These are phyloP conservation scores for Aspergillus aculeatus DNA, from an alignment of 2,329 filamentous ascomycete genomes.

Conservation along the genomic window DNA sequence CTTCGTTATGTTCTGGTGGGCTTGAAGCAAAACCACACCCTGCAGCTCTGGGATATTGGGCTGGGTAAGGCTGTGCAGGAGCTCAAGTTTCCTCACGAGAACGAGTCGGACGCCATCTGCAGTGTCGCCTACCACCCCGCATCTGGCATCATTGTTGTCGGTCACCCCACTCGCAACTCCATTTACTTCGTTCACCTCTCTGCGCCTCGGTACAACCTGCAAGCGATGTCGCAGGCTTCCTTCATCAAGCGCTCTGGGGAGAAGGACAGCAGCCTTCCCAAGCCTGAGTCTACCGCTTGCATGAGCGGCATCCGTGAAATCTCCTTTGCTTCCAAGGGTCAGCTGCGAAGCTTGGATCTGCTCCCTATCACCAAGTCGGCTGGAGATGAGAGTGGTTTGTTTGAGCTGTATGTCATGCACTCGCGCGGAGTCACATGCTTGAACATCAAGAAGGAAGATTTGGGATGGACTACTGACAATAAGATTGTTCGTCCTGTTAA, in stretches of 20 bases:
- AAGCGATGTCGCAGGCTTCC: slow-evolving; percentile 77
- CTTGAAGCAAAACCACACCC: slow-evolving; percentile 97
- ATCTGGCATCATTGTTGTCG: slow-evolving; percentile 90
- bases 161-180: slow-evolving; percentile 94
- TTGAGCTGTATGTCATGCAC: slow-evolving; percentile 96
- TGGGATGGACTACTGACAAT: slow-evolving; percentile 89
- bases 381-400: slow-evolving; percentile 68
- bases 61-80: slow-evolving; percentile 95
- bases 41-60: slow-evolving; percentile 97
- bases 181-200: slow-evolving; percentile 96
- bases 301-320: slow-evolving; percentile 96
- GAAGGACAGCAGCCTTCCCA: slow-evolving; percentile 70
- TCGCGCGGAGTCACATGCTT: slow-evolving; percentile 94
- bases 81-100: slow-evolving; percentile 91
- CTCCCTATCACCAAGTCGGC: slow-evolving; percentile 62
- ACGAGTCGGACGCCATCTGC: slow-evolving; percentile 96
- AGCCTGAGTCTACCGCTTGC: slow-evolving; percentile 91
- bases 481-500: slow-evolving; percentile 79
- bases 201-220: slow-evolving; percentile 84
- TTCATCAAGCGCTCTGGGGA: slow-evolving; percentile 77
- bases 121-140: slow-evolving; percentile 91
- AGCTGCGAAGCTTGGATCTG: slow-evolving; percentile 87
- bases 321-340: slow-evolving; percentile 81
- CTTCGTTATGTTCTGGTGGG: slow-evolving; percentile 94
- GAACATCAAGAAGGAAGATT: slow-evolving; percentile 79